Evolutionary conservation across 148 eudicot species (phyloP).

Genomic region (Chenopodium berlandieri): DNA sequence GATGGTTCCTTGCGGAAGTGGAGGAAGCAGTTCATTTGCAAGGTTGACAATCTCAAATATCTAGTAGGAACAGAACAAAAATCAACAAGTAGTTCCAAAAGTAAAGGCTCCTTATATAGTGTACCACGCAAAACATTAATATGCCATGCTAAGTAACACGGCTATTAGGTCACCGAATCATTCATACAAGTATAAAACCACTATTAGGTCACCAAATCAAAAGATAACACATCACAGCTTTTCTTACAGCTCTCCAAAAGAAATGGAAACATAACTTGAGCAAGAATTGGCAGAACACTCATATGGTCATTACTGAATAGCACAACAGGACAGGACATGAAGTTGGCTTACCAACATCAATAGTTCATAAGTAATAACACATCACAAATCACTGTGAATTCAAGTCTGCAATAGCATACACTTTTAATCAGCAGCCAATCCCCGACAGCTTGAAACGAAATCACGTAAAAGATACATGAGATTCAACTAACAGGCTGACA

Average conservation of each 20-base stretch:
- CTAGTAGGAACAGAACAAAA: slow-evolving; percentile 29
- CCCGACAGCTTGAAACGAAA: no score
- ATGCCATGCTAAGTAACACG: not conserved
- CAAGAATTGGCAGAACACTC: not conserved
- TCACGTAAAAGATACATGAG: not conserved
- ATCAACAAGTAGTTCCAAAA: not conserved
- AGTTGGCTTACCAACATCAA: not conserved
- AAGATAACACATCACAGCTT: not conserved
- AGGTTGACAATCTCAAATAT: slow-evolving; percentile 97
- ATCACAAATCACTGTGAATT: no score
- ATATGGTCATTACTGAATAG: no score
- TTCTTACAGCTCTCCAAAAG: not conserved
- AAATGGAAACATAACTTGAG: not conserved
- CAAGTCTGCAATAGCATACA: not conserved
- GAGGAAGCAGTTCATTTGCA: slow-evolving; percentile 98
- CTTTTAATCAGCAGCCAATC: no score
- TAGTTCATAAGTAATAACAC: no score
- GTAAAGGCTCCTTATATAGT: not conserved
- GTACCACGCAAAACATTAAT: not conserved
- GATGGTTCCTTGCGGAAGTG: slow-evolving; percentile 83
- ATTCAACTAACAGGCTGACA: not conserved
- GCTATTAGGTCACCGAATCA: not conserved
- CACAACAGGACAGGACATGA: not conserved
- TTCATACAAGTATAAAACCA: not conserved
- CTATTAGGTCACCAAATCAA: not conserved